These are phyloP conservation scores for Chenopodium quinoa DNA, from an alignment of 148 eudicot species.

Conservation along the genomic window DNA sequence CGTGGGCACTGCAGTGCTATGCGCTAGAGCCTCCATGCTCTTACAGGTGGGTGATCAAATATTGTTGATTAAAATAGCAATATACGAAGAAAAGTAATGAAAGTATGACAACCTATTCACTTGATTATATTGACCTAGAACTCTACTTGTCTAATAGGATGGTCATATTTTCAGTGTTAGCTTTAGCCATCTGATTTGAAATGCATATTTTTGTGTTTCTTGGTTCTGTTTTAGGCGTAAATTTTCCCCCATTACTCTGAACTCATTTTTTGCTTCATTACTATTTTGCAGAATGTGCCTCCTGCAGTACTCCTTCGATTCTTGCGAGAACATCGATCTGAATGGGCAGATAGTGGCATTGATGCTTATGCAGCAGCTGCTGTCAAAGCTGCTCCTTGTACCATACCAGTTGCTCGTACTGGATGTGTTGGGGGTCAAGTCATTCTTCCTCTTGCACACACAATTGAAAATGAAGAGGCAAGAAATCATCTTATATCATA, in stretches of 20 bases:
- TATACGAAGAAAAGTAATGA: no score
- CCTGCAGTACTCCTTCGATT: slow-evolving; percentile 73
- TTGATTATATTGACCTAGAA: not conserved
- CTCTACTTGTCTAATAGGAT: not conserved
- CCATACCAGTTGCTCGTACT: slow-evolving; percentile 61
- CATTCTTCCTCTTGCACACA: slow-evolving; percentile 90
- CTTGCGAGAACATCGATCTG: slow-evolving; percentile 84
- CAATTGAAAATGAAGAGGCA: slow-evolving; percentile 92
- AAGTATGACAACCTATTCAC: no score
- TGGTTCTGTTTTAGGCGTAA: no score
- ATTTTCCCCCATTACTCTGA: no score
- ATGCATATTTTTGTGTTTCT: not conserved
- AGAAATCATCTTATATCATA: slow-evolving; percentile 1
- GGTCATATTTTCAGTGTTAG: not conserved
- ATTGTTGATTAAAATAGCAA: not conserved
- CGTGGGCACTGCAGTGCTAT: slow-evolving; percentile 55
- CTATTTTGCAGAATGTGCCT: slow-evolving; percentile 77
- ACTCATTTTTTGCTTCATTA: no score
- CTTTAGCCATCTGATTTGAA: not conserved
- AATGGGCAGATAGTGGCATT: slow-evolving; percentile 91
- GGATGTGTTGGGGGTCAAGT: slow-evolving; percentile 79
- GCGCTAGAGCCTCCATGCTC: slow-evolving; percentile 96
- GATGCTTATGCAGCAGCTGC: slow-evolving; percentile 86
- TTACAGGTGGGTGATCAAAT: slow-evolving; percentile 53
- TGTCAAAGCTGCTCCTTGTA: slow-evolving; percentile 73